Conservation (phyloP, 306 rosid species). For the Luffa aegyptiaca region DNA sequence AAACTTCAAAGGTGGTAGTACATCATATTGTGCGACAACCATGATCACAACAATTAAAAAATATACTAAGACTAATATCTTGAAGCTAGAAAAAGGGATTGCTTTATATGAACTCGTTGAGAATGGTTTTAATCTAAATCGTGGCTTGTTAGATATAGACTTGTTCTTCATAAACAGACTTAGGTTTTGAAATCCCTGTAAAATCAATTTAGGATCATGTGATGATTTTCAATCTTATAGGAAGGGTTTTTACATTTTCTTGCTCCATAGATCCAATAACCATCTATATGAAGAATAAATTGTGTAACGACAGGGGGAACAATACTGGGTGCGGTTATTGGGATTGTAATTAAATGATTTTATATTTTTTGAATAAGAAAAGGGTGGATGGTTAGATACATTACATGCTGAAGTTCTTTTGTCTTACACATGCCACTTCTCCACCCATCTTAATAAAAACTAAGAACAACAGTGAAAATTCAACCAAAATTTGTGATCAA, state of each 20-base stretch:
- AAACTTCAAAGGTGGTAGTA: background rate
- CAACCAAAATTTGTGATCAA: background rate
- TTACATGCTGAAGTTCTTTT: background rate
- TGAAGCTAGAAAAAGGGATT: background rate
- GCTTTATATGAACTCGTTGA: background rate
- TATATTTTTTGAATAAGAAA: background rate
- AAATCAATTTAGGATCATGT: background rate
- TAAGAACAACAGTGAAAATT: background rate
- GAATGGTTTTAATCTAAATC: background rate
- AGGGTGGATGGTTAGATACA: background rate
- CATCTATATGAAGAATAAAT: background rate
- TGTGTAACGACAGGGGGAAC: background rate
- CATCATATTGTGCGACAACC: background rate
- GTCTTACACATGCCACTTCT: background rate
- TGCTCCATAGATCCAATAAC: background rate
- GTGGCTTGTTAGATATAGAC: background rate
- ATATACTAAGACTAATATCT: background rate
- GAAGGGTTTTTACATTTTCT: background rate
- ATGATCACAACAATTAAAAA: background rate
- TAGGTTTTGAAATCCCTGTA: background rate
- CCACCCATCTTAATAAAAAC: background rate
- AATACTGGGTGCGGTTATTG: background rate
- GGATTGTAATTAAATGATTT: background rate
- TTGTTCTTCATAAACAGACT: background rate
- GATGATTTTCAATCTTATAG: background rate